A percentile compares a stretch with the other conserved stretches of the same genome.
These are phyloP conservation scores for Leucogyrophana mollusca DNA, from an alignment of 768 basidiomycete genomes.

Conservation along the genomic window DNA sequence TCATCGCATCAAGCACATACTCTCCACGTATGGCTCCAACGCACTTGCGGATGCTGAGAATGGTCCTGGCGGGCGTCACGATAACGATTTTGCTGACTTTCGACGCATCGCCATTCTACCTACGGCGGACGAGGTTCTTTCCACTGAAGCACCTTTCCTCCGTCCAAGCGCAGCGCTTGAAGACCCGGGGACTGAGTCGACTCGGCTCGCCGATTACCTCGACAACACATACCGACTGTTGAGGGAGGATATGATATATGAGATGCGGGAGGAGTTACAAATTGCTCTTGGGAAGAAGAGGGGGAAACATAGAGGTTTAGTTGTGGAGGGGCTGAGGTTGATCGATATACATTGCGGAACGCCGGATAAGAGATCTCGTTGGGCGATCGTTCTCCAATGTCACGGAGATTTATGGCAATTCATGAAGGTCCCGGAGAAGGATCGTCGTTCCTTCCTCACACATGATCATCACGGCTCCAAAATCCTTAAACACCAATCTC, in stretches of 20 bases:
- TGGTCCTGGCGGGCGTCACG: conserved; percentile 59
- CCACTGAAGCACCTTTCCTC: conserved; percentile 42
- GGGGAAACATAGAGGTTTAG: conserved; percentile 32
- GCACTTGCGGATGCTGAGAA: conserved; percentile 17
- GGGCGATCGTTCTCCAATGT: conserved; percentile 39
- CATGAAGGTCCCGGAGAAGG: conserved; percentile 24
- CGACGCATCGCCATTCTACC: conserved; percentile 55
- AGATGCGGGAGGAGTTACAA: conserved; percentile 50
- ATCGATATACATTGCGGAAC: conserved; percentile 31
- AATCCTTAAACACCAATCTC: conserved; percentile 47
- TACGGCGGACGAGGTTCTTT: conserved; percentile 52
- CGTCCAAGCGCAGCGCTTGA: conserved; percentile 39
- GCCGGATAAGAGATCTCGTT: conserved; percentile 20
- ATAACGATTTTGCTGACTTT: conserved; percentile 61
- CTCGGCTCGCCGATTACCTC: conserved; percentile 41
- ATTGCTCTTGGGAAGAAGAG: conserved; percentile 35
- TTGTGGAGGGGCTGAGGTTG: conserved; percentile 34
- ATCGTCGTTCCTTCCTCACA: conserved; percentile 34
- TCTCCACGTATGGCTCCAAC: conserved; percentile 18
- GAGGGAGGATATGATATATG: conserved; percentile 55
- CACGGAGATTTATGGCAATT: conserved; percentile 32
- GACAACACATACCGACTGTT: conserved; percentile 62
- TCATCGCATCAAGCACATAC: conserved; percentile 35
- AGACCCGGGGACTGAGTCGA: conserved; percentile 33
- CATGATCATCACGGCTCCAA: conserved; percentile 25